A percentile compares a stretch with the other conserved stretches of the same genome.
phyloP scores from a whole-genome alignment of 495 filamentous ascomycete genomes.

The Penicillium paxilli region DNA sequence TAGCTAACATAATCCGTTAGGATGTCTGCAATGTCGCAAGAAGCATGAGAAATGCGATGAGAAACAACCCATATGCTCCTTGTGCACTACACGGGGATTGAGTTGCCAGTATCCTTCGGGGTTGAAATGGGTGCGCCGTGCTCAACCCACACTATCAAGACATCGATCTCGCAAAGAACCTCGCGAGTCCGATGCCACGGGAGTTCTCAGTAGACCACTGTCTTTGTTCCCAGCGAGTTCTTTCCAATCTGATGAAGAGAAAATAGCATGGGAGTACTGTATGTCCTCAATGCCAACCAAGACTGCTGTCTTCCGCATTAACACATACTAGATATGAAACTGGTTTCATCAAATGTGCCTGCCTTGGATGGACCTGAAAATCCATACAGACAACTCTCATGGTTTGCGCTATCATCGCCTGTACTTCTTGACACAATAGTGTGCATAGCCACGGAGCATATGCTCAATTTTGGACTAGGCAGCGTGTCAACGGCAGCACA shows the following conservation, averaged over 20 bases:
- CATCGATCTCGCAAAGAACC: conserved; percentile 19
- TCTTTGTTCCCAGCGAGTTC: not conserved
- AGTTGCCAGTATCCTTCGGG: conserved; percentile 23
- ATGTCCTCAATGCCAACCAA: not conserved
- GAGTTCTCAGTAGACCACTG: not conserved
- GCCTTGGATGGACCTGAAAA: conserved; percentile 30
- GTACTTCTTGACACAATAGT: conserved; percentile 27
- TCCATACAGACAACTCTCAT: conserved; percentile 30
- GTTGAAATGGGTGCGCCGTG: conserved; percentile 23
- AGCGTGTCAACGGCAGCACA: conserved; percentile 24
- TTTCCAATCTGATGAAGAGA: conserved; percentile 23
- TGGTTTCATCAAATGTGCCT: conserved; percentile 29
- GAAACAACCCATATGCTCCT: conserved; percentile 18
- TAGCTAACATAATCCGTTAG: conserved; percentile 10
- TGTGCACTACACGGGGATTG: conserved; percentile 13
- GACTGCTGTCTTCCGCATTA: not conserved
- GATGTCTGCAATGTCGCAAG: conserved; percentile 25
- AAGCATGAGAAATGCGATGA: conserved; percentile 31
- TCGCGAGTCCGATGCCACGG: not conserved
- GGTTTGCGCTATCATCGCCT: conserved; percentile 23
- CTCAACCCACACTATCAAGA: conserved; percentile 14
- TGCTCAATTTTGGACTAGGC: conserved; percentile 29
- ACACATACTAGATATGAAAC: conserved; percentile 18
- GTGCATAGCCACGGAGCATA: conserved; percentile 31
- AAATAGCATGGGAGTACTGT: conserved; percentile 30